A percentile compares a stretch with the other conserved stretches of the same genome.
These are phyloP conservation scores for Aspergillus novoparasiticus DNA, from an alignment of 2,329 filamentous ascomycete genomes.

Conservation along the genomic window DNA sequence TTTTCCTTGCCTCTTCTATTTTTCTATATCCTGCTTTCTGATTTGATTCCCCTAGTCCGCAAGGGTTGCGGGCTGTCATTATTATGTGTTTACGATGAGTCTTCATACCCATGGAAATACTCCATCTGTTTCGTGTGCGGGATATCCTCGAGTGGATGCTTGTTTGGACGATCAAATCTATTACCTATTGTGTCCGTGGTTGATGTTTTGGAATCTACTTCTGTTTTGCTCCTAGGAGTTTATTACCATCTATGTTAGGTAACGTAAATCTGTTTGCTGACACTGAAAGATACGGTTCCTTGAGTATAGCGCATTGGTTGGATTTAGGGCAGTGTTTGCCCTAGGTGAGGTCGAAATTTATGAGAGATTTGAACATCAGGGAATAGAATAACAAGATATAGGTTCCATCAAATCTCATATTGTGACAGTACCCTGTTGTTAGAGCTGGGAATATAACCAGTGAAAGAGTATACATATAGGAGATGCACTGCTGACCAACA, in stretches of 20 bases:
- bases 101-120: constrained; percentile 25
- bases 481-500: background rate
- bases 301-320: background rate
- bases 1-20: constrained; percentile 5
- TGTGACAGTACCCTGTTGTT: background rate
- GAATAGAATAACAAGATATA: background rate
- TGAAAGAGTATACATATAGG: background rate
- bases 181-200: background rate
- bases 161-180: background rate
- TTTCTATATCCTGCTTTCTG: constrained; percentile 9
- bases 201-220: background rate
- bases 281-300: background rate
- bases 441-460: background rate
- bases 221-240: background rate
- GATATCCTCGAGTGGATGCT: background rate
- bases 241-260: background rate
- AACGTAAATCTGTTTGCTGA: background rate
- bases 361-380: background rate
- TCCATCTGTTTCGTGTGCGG: constrained; percentile 15
- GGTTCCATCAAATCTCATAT: background rate
- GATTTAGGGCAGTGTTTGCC: background rate
- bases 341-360: background rate
- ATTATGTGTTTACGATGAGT: constrained; percentile 26
- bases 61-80: constrained; percentile 9
- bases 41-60: constrained; percentile 12